Percentiles rank a stretch among this genome's conserved stretches.
phyloP scores from a whole-genome alignment of 2,329 filamentous ascomycete genomes.

The Nannizzia gypsea region DNA sequence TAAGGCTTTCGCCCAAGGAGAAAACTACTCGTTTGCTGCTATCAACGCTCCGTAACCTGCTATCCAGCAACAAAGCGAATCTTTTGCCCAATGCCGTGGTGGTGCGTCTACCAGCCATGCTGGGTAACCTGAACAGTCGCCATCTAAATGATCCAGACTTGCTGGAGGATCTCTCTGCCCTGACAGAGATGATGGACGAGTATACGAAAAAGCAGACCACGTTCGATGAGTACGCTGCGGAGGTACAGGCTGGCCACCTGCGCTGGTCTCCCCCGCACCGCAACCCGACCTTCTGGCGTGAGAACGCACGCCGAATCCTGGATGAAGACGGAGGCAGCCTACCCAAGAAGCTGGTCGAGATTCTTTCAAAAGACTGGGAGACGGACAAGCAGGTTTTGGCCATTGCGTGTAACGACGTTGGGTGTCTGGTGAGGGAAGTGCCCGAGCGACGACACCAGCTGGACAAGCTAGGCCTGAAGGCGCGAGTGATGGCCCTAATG shows the following conservation, averaged over 20 bases:
- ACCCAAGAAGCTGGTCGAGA: slow-evolving; percentile 70
- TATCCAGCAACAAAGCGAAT: slow-evolving; percentile 56
- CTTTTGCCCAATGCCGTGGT: slow-evolving; percentile 75
- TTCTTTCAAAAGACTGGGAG: slow-evolving; percentile 70
- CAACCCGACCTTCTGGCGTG: slow-evolving; percentile 77
- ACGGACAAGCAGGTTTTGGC: slow-evolving; percentile 77
- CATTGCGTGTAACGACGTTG: slow-evolving; percentile 86
- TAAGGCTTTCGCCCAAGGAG: slow-evolving; percentile 89
- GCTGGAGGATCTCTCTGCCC: slow-evolving; percentile 36
- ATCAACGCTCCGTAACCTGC: slow-evolving; percentile 78
- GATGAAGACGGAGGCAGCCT: slow-evolving; percentile 71
- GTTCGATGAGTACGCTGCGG: slow-evolving; percentile 61
- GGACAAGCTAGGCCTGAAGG: slow-evolving; percentile 76
- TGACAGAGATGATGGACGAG: slow-evolving; percentile 64
- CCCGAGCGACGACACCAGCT: slow-evolving; percentile 69
- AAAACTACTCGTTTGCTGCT: slow-evolving; percentile 90
- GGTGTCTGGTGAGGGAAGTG: slow-evolving; percentile 76
- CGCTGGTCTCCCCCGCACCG: slow-evolving; percentile 89
- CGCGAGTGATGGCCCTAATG: slow-evolving; percentile 87
- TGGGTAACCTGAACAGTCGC: slow-evolving; percentile 45
- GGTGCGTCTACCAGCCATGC: slow-evolving; percentile 59
- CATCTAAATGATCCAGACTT: slow-evolving; percentile 40
- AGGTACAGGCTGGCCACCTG: slow-evolving; percentile 74
- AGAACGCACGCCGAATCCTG: slow-evolving; percentile 78
- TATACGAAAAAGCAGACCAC: slow-evolving; percentile 62